Conservation (phyloP, 148 eudicot species). For the Rhododendron kiyosumense region DNA sequence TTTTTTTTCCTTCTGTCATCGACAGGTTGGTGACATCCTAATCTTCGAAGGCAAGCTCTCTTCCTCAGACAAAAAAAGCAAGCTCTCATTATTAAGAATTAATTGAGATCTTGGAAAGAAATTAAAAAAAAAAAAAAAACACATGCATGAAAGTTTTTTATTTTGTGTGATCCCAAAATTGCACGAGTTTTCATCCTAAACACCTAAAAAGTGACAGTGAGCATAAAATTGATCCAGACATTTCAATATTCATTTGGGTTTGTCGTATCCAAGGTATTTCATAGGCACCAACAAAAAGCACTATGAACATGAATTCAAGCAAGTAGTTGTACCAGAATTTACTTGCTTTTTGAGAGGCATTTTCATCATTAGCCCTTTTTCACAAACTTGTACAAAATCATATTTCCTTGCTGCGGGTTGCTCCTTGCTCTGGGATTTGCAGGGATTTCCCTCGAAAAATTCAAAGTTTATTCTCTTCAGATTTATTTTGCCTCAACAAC, state of each 20-base stretch:
- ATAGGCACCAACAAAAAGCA: background rate
- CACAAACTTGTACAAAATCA: background rate
- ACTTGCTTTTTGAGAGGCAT: background rate
- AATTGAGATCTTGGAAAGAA: no score
- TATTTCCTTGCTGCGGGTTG: no score
- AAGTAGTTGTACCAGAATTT: background rate
- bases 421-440: background rate
- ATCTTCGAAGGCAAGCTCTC: background rate
- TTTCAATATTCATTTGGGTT: background rate
- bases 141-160: no score
- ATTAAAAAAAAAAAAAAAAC: no score
- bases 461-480: background rate
- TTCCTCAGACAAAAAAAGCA: no score
- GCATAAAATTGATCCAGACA: background rate
- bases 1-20: background rate
- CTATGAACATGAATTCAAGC: background rate
- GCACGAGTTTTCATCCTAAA: no score
- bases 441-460: background rate
- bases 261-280: background rate
- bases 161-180: no score
- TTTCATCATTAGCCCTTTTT: background rate
- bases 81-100: no score
- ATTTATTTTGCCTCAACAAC: background rate
- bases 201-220: background rate
- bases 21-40: background rate